Percentiles rank a stretch among this genome's conserved stretches.
These are phyloP conservation scores for Solanum medicagineum DNA, from an alignment of 257 asterid genomes.

Conservation along the genomic window DNA sequence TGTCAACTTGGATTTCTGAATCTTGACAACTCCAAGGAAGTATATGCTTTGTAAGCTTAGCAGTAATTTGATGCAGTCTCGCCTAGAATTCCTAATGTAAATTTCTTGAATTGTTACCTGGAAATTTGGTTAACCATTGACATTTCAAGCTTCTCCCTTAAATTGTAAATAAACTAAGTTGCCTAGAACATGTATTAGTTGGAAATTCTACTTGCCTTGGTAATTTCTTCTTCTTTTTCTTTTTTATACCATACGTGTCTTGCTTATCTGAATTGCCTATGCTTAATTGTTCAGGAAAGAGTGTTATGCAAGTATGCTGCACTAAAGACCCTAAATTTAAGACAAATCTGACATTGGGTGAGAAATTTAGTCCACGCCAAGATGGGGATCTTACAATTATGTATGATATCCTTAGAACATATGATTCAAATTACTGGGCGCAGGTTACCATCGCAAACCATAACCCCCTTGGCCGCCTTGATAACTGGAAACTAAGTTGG, in stretches of 20 bases:
- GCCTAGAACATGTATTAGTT: not conserved
- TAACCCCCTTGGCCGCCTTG: conserved; percentile 80
- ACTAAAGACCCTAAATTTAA: conserved; percentile 28
- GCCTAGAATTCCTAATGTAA: not conserved
- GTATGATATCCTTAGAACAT: conserved; percentile 69
- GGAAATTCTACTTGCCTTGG: not conserved
- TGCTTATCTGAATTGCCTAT: not conserved
- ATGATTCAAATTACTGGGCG: conserved; percentile 74
- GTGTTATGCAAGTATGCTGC: conserved; percentile 69
- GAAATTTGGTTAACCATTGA: not conserved
- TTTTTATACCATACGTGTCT: not conserved
- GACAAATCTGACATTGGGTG: conserved; percentile 35
- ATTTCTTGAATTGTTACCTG: not conserved
- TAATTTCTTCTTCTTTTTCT: not conserved
- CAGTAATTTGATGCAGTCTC: not conserved
- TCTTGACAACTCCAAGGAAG: not conserved
- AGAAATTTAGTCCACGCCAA: conserved; percentile 54
- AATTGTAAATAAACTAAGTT: not conserved
- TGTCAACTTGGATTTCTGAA: not conserved
- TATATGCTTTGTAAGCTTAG: not conserved
- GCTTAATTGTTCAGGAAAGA: conserved; percentile 36
- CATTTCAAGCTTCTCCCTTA: not conserved
- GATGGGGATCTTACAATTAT: conserved; percentile 69
- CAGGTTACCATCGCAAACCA: conserved; percentile 65
- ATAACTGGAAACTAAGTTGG: conserved; percentile 87